Evolutionary conservation across 208 protist genomes (phyloP).

Genomic region (Borovskyia barvae): DNA sequence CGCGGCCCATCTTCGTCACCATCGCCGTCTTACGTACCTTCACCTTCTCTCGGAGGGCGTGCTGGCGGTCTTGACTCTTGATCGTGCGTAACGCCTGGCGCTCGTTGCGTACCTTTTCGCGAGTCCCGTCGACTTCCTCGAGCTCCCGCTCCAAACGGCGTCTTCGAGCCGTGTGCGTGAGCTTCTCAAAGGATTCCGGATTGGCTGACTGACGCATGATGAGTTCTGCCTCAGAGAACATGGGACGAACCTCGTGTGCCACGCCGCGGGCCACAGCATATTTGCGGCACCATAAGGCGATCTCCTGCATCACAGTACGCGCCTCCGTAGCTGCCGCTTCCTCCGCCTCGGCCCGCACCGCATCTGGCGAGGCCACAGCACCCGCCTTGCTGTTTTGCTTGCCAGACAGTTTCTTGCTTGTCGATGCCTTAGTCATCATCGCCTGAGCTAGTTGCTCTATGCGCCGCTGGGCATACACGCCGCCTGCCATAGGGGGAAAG

Average conservation of each 20-base stretch:
- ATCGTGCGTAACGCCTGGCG: conserved; percentile 38
- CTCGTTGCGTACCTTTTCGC: conserved; percentile 53
- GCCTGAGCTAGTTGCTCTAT: conserved; percentile 31
- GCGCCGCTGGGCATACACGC: conserved; percentile 46
- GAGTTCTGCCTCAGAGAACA: conserved; percentile 83
- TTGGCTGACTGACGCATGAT: conserved; percentile 66
- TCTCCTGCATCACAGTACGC: conserved; percentile 32
- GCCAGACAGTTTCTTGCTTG: conserved; percentile 7
- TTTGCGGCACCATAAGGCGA: conserved; percentile 55
- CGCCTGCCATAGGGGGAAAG: conserved; percentile 72
- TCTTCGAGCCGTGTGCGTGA: conserved; percentile 48
- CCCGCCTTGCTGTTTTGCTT: conserved; percentile 3
- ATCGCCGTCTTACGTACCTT: conserved; percentile 19
- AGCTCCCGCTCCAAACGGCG: conserved; percentile 74
- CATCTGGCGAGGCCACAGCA: conserved; percentile 5
- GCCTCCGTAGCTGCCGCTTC: conserved; percentile 26
- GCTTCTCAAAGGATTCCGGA: conserved; percentile 38
- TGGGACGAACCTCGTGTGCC: conserved; percentile 58
- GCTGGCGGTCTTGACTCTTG: conserved; percentile 32
- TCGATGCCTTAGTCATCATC: conserved; percentile 3
- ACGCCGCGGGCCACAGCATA: conserved; percentile 64
- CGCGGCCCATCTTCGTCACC: conserved; percentile 15
- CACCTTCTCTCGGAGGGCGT: conserved; percentile 22
- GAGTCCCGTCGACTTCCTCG: conserved; percentile 70
- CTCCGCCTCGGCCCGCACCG: conserved; percentile 15